Evolutionary conservation across 257 asterid genomes (phyloP), one percentile per base, ranked within the genome.

Genomic region (Haberlea rhodopensis): DNA sequence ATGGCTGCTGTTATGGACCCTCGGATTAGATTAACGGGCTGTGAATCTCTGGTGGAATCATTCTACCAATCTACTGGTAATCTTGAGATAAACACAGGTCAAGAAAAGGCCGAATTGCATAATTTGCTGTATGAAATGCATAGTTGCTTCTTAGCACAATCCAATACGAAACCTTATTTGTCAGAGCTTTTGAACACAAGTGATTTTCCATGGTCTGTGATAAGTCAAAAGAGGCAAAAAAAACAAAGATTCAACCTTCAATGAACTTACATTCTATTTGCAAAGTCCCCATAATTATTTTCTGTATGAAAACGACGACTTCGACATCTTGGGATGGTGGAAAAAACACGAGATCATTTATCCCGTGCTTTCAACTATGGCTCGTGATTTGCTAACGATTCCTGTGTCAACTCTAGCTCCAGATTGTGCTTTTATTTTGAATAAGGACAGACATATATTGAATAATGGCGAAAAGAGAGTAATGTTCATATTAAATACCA

Each of bases 1-100:
- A 5, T 48, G 52, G 73, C 73, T 45, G 60, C 73, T 48, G 60
- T 68, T 2, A 58, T 68, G 73, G 73, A 68, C 53, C 73, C 61
- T 18, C 51, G 67, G 54, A 58, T 68, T 10, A 68, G 59, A 53
- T 40, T 68, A 18, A 48, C 73, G 4, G 73, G 73, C 11, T 68
- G 73, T 22, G 62, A 68, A 15, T 59, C 61, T 46, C 61, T 68
- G 26, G 3, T 68, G 43, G 67, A 68, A 8, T 59, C 67, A 9
- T 68, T 58, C 24, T 68, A 68, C 40, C 73, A 52, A 27, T 68
- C 27, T 26, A 59, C 67, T 29, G 43, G n/a, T 48, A 58, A 60
- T 49, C 16, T 6, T 18, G 23, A 68, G 21, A 43, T 68, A 34
- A 59, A 58, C 10, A 24, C 51, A 22, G 67, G 60, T 31, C 54